phyloP scores from a whole-genome alignment of 2,329 filamentous ascomycete genomes.

The Didymella lethalis region DNA sequence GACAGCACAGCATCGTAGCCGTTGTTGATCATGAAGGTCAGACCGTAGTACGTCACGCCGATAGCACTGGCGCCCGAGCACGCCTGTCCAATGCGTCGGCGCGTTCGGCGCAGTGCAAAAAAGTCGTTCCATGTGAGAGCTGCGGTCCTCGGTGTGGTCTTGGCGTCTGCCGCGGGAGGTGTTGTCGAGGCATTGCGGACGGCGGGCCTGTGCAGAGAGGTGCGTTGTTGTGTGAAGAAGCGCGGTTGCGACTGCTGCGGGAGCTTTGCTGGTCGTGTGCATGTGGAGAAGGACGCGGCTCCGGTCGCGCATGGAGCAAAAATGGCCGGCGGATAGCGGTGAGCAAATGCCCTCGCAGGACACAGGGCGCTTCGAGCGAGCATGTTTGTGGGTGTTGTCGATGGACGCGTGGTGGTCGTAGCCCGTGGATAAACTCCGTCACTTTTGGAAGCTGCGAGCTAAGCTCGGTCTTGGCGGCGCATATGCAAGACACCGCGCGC shows the following conservation, averaged over 20 bases:
- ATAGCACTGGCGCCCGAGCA: slow-evolving; percentile 75
- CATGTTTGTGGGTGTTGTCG: slow-evolving; percentile 34
- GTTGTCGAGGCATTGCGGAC: slow-evolving; percentile 38
- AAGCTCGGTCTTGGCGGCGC: slow-evolving; percentile 18
- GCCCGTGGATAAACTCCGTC: not conserved
- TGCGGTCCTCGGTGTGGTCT: slow-evolving; percentile 24
- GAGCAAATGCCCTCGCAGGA: slow-evolving; percentile 41
- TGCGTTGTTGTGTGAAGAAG: slow-evolving; percentile 22
- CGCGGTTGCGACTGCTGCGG: slow-evolving; percentile 28
- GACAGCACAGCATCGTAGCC: slow-evolving; percentile 72
- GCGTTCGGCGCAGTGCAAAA: slow-evolving; percentile 86
- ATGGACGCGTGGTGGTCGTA: slow-evolving; percentile 7
- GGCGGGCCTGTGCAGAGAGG: slow-evolving; percentile 15
- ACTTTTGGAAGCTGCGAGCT: slow-evolving; percentile 14
- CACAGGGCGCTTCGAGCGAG: slow-evolving; percentile 43
- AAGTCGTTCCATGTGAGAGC: slow-evolving; percentile 81
- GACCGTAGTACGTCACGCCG: slow-evolving; percentile 68
- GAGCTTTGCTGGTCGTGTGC: slow-evolving; percentile 36
- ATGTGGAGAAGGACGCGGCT: slow-evolving; percentile 40
- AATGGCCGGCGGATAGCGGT: slow-evolving; percentile 39
- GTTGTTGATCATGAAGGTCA: slow-evolving; percentile 71
- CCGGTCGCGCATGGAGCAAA: slow-evolving; percentile 35
- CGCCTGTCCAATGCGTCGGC: slow-evolving; percentile 81
- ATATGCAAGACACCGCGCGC: slow-evolving; percentile 4
- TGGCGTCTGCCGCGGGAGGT: slow-evolving; percentile 26